A percentile compares a stretch with the other conserved stretches of the same genome.
These are phyloP conservation scores for Periconia sp. DNA, from an alignment of 2,329 filamentous ascomycete genomes.

Conservation along the genomic window DNA sequence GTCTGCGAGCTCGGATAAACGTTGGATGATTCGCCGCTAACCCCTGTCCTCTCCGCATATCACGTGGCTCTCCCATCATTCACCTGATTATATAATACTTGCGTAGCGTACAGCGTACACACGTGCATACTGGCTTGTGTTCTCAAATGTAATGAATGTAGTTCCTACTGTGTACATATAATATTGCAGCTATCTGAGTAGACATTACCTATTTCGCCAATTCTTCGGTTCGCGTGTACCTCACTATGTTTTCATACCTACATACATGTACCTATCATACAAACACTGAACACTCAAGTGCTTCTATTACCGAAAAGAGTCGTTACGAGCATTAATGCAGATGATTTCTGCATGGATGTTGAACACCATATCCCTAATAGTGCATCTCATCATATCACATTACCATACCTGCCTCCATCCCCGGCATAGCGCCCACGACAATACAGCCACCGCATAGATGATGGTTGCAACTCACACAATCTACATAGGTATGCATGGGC, in stretches of 20 bases:
- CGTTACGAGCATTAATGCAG: not conserved
- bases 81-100: too few relatives aligned
- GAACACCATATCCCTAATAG: not conserved
- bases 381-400: not conserved
- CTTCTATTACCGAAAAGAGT: too few relatives aligned
- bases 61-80: not conserved
- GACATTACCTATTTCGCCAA: too few relatives aligned
- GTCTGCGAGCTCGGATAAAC: not conserved
- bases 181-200: too few relatives aligned
- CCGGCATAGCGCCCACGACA: not conserved
- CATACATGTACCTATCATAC: too few relatives aligned
- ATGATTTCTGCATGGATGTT: not conserved
- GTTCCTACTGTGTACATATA: too few relatives aligned
- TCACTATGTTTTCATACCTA: too few relatives aligned
- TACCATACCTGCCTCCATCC: conserved; percentile 3
- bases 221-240: too few relatives aligned
- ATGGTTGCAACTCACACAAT: conserved; percentile 8
- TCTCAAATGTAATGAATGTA: too few relatives aligned
- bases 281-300: too few relatives aligned
- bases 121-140: too few relatives aligned
- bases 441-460: conserved; percentile 7
- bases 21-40: not conserved
- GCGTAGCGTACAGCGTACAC: too few relatives aligned
- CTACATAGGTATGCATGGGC: conserved; percentile 3
- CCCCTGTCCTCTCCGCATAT: not conserved